Evolutionary conservation across 148 eudicot species (phyloP), one percentile per base, ranked within the genome.

Genomic region (Selenicereus undatus): DNA sequence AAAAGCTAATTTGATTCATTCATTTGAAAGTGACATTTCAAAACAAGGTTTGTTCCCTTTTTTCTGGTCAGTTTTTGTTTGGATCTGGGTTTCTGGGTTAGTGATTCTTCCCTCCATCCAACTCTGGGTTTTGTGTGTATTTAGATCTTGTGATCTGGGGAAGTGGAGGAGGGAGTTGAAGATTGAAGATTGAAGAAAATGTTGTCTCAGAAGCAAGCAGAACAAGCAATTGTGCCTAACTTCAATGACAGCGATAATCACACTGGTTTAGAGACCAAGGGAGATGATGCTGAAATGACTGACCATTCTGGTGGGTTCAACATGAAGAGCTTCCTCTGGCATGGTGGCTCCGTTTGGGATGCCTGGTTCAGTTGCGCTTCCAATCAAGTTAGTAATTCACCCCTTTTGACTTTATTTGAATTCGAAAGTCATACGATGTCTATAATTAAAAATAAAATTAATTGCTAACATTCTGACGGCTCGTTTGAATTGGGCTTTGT

Each of bases 351-450:
- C 39, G 93, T 85, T 79, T 93, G 93, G 93, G 97, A 93, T 77
- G 97, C 97, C 45, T 93, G 97, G 97, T 93, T 93, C 82, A 91
- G 94, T 12, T 93, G 97, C 51, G 87, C 97, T 73, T 91, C 97
- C 52, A 93, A 93, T 85, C 97, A 93, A 87, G 97, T 35, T 4
- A 35, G 42, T 10, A 0, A 39, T 24, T 64, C 2, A 64, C 29
- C 0, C 9, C 22, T 60, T 32, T 60, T 18, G 20, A 21, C 7
- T 60, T 60, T 21, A 3, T 60, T 60, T 3, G 2, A 20, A 7
- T 21, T 60, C 65, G 6, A 6, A 18, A 58, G 5, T 17, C 21
- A 21, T 17, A 21, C 7, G 21, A 17, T 5, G 2, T 3, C 3
- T 17, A 18, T 6, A 58, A 21, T 3, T 1, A 39, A 39, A 39